Evolutionary conservation across 768 basidiomycete genomes (phyloP).

Genomic region (Ramaria rubella): DNA sequence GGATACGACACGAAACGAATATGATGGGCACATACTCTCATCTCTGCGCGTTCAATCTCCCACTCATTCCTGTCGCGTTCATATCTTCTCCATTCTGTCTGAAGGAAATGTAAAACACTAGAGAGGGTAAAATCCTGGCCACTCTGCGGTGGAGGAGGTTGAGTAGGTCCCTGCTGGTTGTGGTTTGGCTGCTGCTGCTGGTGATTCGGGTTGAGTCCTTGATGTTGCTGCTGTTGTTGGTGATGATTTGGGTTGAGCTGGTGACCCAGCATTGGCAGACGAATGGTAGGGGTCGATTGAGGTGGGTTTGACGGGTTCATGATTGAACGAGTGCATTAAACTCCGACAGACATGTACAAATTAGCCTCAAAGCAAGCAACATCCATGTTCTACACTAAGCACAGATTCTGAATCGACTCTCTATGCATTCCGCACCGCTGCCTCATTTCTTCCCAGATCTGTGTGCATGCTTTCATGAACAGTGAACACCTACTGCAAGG

Average conservation of each 20-base stretch:
- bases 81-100: slow-evolving; percentile 96
- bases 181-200: slow-evolving; percentile 46
- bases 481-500: not conserved
- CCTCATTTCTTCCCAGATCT: slow-evolving; percentile 70
- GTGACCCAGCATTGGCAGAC: slow-evolving; percentile 67
- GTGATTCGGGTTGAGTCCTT: slow-evolving; percentile 37
- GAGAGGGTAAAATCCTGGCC: slow-evolving; percentile 92
- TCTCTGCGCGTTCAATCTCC: slow-evolving; percentile 99
- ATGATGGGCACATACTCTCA: slow-evolving; percentile 68
- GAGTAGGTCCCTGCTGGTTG: slow-evolving; percentile 39
- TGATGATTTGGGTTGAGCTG: slow-evolving; percentile 57
- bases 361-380: not conserved
- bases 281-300: slow-evolving; percentile 29
- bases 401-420: not conserved
- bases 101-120: slow-evolving; percentile 91
- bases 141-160: slow-evolving; percentile 74
- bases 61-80: slow-evolving; percentile 99
- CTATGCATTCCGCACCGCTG: not conserved
- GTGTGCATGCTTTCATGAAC: slow-evolving; percentile 11
- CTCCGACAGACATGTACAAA: too few species aligned
- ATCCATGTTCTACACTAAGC: not conserved
- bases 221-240: slow-evolving; percentile 36
- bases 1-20: slow-evolving; percentile 3
- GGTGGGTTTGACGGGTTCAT: slow-evolving; percentile 11
- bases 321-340: slow-evolving; percentile 6